Base-by-base conservation (phyloP, 2,329 filamentous ascomycete genomes). In the Fusarium papillatum region DNA sequence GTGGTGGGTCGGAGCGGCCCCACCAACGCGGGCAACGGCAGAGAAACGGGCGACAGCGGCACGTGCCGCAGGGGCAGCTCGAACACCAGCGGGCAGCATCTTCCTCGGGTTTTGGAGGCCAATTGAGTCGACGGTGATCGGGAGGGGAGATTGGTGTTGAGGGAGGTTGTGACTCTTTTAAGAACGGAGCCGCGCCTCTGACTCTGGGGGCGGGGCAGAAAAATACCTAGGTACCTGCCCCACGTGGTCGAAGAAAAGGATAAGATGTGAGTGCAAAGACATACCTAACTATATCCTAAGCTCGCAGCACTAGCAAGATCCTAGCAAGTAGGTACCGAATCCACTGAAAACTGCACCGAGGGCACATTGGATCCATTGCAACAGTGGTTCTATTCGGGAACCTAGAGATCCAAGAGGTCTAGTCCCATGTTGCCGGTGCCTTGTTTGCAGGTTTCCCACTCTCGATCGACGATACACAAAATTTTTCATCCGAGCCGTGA, bases 41-140 rank as follows among this genome's bases (percentile, higher is more conserved):
- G 46, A 16, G 22, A 50, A 11, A 64, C 68, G 64, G 26, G 73
- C 39, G 60, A 64, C 67, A 64, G 65, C 66, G 55, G 78, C 70
- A 66, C 83, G 80, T 50, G 46, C 46, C 46, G 22, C 46, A 73
- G 85, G 83, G 68, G 83, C 80, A 76, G 81, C 83, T 76, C 86
- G 85, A 76, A 85, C 83, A 69, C 85, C 85, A 64, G 84, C 83
- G 74, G 87, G 86, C 70, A 88, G 81, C 87, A 88, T 88, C 80
- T 76, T 76, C 68, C 39, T 69, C 71, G 63, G 50, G 31, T 68
- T 53, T 43, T 74, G 71, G 38, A 46, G 64, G 63, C 70, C 74
- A 82, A 79, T 79, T 79, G 80, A 74, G 63, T 75, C 64, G 63
- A 63, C 59, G 59, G 57, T 60, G 62, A 55, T 72, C 59, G 67